These are phyloP conservation scores for Spathaspora gorwiae DNA, from an alignment of 805 yeast genomes.

Conservation along the genomic window DNA sequence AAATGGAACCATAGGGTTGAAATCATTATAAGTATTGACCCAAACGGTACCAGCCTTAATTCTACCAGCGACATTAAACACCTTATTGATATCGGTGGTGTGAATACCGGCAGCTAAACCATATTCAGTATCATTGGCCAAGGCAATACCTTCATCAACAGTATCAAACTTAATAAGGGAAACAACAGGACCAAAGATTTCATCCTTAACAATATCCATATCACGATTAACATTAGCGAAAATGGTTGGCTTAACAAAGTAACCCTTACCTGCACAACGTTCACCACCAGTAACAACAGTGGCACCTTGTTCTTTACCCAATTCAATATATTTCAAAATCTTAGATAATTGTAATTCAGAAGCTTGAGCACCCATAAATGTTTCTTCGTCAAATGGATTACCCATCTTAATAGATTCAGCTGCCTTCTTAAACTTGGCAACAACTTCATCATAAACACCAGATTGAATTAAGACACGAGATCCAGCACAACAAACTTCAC, in stretches of 20 bases:
- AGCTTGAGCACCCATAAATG: slow-evolving; percentile 91
- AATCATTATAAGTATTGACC: slow-evolving; percentile 87
- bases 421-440: slow-evolving; percentile 56
- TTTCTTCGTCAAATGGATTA: slow-evolving; percentile 73
- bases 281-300: slow-evolving; percentile 78
- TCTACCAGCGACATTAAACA: slow-evolving; percentile 68
- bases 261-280: slow-evolving; percentile 66
- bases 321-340: slow-evolving; percentile 69
- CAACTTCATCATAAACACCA: slow-evolving; percentile 70
- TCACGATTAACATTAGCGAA: slow-evolving; percentile 75
- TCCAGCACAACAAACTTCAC: slow-evolving; percentile 95
- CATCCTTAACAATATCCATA: slow-evolving; percentile 78
- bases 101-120: slow-evolving; percentile 93
- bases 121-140: slow-evolving; percentile 77
- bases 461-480: slow-evolving; percentile 89
- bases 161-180: slow-evolving; percentile 76
- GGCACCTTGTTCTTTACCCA: slow-evolving; percentile 84
- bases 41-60: slow-evolving; percentile 87
- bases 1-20: slow-evolving; percentile 84
- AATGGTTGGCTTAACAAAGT: slow-evolving; percentile 74
- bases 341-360: slow-evolving; percentile 74
- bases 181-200: slow-evolving; percentile 93
- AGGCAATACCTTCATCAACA: slow-evolving; percentile 71
- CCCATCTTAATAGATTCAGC: slow-evolving; percentile 65
- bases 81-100: slow-evolving; percentile 69